These are phyloP conservation scores for Phylloporus sp. DNA, from an alignment of 1,284 basidiomycete genomes.

Conservation along the genomic window DNA sequence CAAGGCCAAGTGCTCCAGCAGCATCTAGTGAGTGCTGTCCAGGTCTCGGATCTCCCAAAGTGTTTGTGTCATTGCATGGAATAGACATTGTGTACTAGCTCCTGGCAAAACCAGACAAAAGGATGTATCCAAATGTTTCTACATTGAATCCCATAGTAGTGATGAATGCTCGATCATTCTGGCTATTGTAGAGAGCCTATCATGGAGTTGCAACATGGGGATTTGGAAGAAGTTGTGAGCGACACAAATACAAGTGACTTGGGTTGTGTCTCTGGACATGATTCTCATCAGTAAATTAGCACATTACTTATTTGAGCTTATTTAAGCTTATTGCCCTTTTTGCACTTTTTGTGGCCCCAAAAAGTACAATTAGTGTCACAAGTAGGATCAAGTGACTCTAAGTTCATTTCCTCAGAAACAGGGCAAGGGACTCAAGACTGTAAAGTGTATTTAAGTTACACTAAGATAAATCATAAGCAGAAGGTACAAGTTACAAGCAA, in stretches of 20 bases:
- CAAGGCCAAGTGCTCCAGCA: conserved; percentile 53
- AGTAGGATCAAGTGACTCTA: no score
- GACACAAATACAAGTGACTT: not conserved
- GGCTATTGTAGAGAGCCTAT: conserved; percentile 3
- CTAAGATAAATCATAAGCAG: no score
- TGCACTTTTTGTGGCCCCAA: no score
- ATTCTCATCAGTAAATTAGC: no score
- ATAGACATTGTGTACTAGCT: not conserved
- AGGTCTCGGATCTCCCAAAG: no score
- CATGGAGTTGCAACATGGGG: not conserved
- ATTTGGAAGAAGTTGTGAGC: not conserved
- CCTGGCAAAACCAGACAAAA: conserved; percentile 44
- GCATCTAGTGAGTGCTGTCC: conserved; percentile 38
- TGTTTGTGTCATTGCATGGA: conserved; percentile 14
- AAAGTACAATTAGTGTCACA: no score
- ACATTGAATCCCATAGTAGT: conserved; percentile 58
- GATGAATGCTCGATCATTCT: conserved; percentile 51
- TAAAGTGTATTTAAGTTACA: not conserved
- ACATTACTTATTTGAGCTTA: no score
- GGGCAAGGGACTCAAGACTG: no score
- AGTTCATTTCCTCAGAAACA: no score
- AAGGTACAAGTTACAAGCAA: no score
- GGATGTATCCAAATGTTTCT: conserved; percentile 46
- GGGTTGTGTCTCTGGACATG: no score
- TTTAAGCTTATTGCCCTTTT: no score